Evolutionary conservation across 306 rosid species (phyloP).

Genomic region (Sophora flavescens): DNA sequence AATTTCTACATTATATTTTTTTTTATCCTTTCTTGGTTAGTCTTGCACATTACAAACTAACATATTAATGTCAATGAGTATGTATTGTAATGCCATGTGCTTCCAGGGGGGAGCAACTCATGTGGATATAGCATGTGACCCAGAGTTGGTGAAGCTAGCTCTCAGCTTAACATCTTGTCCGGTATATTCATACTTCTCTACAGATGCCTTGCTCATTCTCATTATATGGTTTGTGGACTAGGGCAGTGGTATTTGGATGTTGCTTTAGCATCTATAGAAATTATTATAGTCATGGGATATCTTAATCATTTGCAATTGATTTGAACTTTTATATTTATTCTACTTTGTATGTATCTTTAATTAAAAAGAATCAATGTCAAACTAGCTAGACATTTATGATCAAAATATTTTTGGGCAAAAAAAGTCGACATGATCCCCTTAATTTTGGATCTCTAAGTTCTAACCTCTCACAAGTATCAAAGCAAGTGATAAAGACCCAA

Average conservation of each 20-base stretch:
- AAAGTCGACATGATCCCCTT: neutral
- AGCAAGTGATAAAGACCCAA: neutral
- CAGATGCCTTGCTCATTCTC: conserved; percentile 9
- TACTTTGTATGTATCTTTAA: neutral
- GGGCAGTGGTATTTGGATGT: neutral
- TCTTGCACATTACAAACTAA: conserved; percentile 15
- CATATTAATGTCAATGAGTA: conserved; percentile 26
- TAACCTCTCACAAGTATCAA: neutral
- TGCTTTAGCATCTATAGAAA: neutral
- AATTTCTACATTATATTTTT: neutral
- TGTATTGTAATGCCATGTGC: conserved; percentile 10
- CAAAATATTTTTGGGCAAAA: neutral
- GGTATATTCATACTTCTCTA: conserved; percentile 50
- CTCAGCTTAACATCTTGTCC: conserved; percentile 86
- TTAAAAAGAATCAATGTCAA: neutral
- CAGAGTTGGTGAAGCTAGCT: conserved; percentile 91
- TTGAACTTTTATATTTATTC: conserved; percentile 10
- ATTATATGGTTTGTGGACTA: conserved; percentile 20
- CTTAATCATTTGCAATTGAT: conserved; percentile 8
- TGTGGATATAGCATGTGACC: conserved; percentile 96
- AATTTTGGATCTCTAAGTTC: conserved; percentile 7
- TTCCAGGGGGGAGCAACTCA: conserved; percentile 94
- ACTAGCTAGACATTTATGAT: conserved; percentile 13
- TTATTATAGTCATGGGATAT: neutral
- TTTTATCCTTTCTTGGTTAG: conserved; percentile 22